Conservation (phyloP, 345 rosid genomes). For the Populus deltoides region DNA sequence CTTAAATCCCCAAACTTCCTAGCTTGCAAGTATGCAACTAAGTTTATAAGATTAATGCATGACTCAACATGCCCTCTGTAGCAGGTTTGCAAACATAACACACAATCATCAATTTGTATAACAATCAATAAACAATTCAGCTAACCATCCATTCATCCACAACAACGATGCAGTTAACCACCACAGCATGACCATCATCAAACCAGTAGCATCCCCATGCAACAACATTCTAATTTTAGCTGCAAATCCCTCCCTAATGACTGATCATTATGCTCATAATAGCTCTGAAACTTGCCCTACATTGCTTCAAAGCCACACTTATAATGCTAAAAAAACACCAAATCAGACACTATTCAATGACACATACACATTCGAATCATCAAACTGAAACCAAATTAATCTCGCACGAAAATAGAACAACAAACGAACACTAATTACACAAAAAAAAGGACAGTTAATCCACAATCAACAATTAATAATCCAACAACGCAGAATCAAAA, state of each 20-base stretch:
- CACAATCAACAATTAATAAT: background rate
- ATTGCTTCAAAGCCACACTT: constrained; percentile 10
- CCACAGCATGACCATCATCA: background rate
- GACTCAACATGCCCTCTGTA: background rate
- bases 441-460: background rate
- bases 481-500: background rate
- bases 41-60: background rate
- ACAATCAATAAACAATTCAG: background rate
- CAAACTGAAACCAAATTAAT: background rate
- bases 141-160: background rate
- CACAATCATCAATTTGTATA: background rate
- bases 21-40: background rate
- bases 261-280: background rate
- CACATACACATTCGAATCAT: background rate
- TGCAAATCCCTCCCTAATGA: background rate
- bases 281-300: background rate
- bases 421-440: background rate
- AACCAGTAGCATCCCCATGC: background rate
- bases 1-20: background rate
- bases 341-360: background rate
- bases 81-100: background rate
- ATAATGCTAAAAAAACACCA: background rate
- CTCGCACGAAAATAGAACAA: background rate
- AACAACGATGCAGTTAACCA: background rate
- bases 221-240: background rate